Evolutionary conservation across 129 eudicot species (phyloP).

Genomic region (Scalesia atractyloides): DNA sequence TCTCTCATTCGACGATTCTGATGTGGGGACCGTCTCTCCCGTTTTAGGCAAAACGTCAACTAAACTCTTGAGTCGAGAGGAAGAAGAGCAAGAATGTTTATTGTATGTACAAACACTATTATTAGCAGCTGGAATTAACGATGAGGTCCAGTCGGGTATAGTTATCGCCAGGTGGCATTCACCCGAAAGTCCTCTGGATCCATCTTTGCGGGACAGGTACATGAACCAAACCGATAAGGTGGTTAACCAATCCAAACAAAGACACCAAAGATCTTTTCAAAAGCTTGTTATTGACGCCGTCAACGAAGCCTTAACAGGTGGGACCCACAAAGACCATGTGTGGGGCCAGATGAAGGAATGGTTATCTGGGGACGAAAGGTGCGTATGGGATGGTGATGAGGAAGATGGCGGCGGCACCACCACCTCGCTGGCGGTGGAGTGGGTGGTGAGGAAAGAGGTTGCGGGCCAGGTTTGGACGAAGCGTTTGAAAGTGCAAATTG

Average conservation of each 20-base stretch:
- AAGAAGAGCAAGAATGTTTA: constrained; percentile 62
- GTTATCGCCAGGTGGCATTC: constrained; percentile 63
- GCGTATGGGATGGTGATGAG: constrained; percentile 41
- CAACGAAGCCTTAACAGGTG: constrained; percentile 50
- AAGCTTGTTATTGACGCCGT: constrained; percentile 86
- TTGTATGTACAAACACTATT: constrained; percentile 59
- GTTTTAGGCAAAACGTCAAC: constrained; percentile 35
- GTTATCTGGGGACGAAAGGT: constrained; percentile 53
- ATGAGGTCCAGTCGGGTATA: constrained; percentile 33
- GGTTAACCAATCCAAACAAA: constrained; percentile 52
- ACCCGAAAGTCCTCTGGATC: constrained; percentile 80
- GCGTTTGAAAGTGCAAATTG: constrained; percentile 52
- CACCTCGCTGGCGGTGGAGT: constrained; percentile 53
- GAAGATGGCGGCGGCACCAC: constrained; percentile 31
- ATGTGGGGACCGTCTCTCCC: constrained; percentile 44
- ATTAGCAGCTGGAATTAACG: constrained; percentile 58
- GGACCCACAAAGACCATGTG: constrained; percentile 41
- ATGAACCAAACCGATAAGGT: constrained; percentile 43
- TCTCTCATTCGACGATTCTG: constrained; percentile 73
- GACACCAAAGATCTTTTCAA: constrained; percentile 58
- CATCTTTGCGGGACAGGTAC: constrained; percentile 70
- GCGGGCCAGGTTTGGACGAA: constrained; percentile 73
- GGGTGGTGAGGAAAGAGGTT: constrained; percentile 75
- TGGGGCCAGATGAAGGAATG: constrained; percentile 67
- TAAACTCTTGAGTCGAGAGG: constrained; percentile 39